phyloP scores from a whole-genome alignment of 306 rosid genomes.

The Sesbania bispinosa region DNA sequence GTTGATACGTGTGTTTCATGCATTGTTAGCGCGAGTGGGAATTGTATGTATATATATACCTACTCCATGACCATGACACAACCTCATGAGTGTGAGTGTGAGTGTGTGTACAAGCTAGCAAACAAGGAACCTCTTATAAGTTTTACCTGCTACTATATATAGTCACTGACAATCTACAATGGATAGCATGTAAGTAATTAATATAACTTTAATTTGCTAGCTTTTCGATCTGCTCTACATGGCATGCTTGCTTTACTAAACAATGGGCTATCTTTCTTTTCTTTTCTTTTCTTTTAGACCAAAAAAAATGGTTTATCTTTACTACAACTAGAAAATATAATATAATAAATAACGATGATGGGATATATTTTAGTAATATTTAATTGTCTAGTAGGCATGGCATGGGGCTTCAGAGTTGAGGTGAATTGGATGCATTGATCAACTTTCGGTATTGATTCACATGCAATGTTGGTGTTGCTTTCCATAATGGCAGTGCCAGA shows the following conservation, averaged over 20 bases:
- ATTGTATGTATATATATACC: too few species aligned
- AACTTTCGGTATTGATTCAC: conserved; percentile 34
- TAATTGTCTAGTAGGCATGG: conserved; percentile 18
- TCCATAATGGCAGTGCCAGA: conserved; percentile 32
- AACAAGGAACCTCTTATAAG: not conserved
- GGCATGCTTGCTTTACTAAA: conserved; percentile 18
- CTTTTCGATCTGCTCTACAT: too few species aligned
- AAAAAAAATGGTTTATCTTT: not conserved
- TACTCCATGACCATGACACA: not conserved
- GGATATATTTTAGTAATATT: not conserved
- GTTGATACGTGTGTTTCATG: conserved; percentile 11
- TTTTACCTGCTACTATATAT: not conserved
- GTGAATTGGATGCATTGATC: conserved; percentile 36
- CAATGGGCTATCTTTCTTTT: conserved; percentile 13
- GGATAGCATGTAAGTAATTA: not conserved
- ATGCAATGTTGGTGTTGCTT: conserved; percentile 39
- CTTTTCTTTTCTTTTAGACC: not conserved
- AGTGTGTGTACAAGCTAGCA: not conserved
- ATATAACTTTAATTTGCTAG: too few species aligned
- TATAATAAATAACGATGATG: not conserved
- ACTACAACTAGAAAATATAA: not conserved
- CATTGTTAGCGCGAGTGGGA: conserved; percentile 16
- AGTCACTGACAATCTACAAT: not conserved
- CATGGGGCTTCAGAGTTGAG: conserved; percentile 35
- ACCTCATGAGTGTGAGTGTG: too few species aligned